phyloP scores from a whole-genome alignment of 2,329 filamentous ascomycete genomes.

The Colletotrichum neosansevieriae region DNA sequence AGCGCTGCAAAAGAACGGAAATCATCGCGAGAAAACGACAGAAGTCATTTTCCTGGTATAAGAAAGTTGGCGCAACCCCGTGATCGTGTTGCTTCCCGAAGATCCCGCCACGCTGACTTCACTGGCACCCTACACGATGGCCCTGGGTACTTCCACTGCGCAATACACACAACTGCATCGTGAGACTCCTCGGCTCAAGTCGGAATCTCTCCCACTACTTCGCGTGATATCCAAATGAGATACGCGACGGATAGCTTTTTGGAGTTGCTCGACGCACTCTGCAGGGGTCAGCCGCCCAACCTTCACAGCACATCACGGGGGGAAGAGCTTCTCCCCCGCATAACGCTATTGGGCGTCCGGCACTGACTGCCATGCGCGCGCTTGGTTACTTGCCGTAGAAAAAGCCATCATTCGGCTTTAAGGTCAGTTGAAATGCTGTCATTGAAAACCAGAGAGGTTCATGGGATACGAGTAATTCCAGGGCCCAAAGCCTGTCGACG shows the following conservation, averaged over 20 bases:
- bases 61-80: slow-evolving; percentile 4
- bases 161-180: neutral
- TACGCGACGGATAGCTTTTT: slow-evolving; percentile 8
- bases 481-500: slow-evolving; percentile 42
- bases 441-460: slow-evolving; percentile 42
- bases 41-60: slow-evolving; percentile 9
- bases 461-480: slow-evolving; percentile 37
- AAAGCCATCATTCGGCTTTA: slow-evolving; percentile 7
- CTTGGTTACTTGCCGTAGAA: slow-evolving; percentile 25
- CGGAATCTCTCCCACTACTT: neutral
- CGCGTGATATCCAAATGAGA: slow-evolving; percentile 15
- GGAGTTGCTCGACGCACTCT: slow-evolving; percentile 27
- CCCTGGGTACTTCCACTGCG: neutral
- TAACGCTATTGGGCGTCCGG: slow-evolving; percentile 28
- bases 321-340: slow-evolving; percentile 36
- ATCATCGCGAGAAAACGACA: slow-evolving; percentile 19
- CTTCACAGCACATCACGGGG: slow-evolving; percentile 20
- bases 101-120: slow-evolving; percentile 29
- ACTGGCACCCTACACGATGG: neutral
- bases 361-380: slow-evolving; percentile 30
- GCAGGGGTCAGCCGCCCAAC: slow-evolving; percentile 27
- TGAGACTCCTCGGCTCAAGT: slow-evolving; percentile 15
- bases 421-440: too few relatives aligned
- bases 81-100: slow-evolving; percentile 37
- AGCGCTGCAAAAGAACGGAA: neutral